Base-by-base conservation (phyloP, 177 flowering plant genomes). In the Vitis hybrid region DNA sequence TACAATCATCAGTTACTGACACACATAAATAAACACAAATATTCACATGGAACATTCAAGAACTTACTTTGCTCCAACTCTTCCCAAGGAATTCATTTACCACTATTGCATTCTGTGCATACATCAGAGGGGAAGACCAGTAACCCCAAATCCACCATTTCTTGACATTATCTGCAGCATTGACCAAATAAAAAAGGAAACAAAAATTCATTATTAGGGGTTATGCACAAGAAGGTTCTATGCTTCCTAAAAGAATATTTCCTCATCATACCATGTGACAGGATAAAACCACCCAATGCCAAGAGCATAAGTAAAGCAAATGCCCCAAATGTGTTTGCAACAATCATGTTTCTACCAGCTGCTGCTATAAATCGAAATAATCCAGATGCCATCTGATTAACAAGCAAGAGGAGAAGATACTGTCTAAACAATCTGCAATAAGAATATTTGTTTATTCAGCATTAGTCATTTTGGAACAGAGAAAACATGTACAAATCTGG, bases 91-190 rank as follows among this genome's bases (percentile, higher is more conserved):
- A 85, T 75, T 85, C 90, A 72, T 86, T 86, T 1, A 78, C 81
- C 11, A 64, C 21, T 0, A 85, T 46, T 11, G 84, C 87, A 71
- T 83, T 83, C 69, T 82, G 86, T 6, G 66, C 86, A 58, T 86
- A 86, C 86, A 82, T 82, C 67, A 86, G 1, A 30, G 89, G 89
- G 5, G 89, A 86, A 4, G 49, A 14, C 86, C 86, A 86, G 78
- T 79, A 86, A 63, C 84, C 86, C 89, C 89, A 86, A 66, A 75
- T 75, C 88, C 86, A 84, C 89, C 89, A 86, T 40, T 74, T 73
- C 71, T 82, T 81, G 2, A 86, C 65, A 52, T 77, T 66, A 24
- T 80, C 87, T 86, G 84, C 30, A 7, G 13, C 30, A 18, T 54
- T 11, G 9, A 52, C 6, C 35, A 64, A 62, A 18, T 21, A 13